Percentiles rank a stretch among this genome's conserved stretches.
These are phyloP conservation scores for Moesziomyces parantarcticus DNA, from an alignment of 1,284 basidiomycete species.

Conservation along the genomic window DNA sequence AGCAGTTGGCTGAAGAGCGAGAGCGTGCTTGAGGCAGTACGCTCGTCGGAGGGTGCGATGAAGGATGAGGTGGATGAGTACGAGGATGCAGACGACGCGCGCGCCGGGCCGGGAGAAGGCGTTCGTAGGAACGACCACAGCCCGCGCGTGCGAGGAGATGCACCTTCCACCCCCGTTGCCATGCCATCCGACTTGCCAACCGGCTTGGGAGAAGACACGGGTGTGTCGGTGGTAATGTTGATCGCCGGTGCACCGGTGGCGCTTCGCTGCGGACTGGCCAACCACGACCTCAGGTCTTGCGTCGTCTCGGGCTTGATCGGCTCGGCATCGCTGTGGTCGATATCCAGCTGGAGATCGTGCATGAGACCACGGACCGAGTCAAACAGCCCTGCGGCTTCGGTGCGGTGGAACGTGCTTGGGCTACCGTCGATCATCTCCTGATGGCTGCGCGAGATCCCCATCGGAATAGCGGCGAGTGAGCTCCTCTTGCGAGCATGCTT, in stretches of 20 bases:
- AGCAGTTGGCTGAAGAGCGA: slow-evolving; percentile 16
- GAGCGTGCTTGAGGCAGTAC: slow-evolving; percentile 3
- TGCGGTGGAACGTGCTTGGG: slow-evolving; percentile 4
- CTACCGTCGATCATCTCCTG: slow-evolving; percentile 21
- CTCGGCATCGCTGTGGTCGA: background rate
- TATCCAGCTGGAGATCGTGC: slow-evolving; percentile 11
- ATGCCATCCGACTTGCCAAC: background rate
- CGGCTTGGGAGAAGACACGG: background rate
- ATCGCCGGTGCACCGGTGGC: slow-evolving; percentile 1
- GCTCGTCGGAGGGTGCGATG: background rate
- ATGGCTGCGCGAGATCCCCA: slow-evolving; percentile 22
- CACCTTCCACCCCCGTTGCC: background rate
- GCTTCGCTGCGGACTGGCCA: background rate
- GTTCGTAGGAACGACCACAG: slow-evolving; percentile 16
- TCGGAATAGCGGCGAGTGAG: slow-evolving; percentile 6
- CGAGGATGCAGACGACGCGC: slow-evolving; percentile 12
- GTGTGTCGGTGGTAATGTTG: background rate
- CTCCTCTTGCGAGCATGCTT: no score
- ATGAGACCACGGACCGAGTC: slow-evolving; percentile 25
- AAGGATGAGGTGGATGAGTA: slow-evolving; percentile 10
- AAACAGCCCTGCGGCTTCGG: slow-evolving; percentile 13
- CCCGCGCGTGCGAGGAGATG: slow-evolving; percentile 5
- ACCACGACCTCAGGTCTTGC: slow-evolving; percentile 3
- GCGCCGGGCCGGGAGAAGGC: slow-evolving; percentile 1
- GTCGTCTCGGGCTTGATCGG: background rate